Conservation (phyloP, 305 asterid species). For the Solanum aculeatissimum region DNA sequence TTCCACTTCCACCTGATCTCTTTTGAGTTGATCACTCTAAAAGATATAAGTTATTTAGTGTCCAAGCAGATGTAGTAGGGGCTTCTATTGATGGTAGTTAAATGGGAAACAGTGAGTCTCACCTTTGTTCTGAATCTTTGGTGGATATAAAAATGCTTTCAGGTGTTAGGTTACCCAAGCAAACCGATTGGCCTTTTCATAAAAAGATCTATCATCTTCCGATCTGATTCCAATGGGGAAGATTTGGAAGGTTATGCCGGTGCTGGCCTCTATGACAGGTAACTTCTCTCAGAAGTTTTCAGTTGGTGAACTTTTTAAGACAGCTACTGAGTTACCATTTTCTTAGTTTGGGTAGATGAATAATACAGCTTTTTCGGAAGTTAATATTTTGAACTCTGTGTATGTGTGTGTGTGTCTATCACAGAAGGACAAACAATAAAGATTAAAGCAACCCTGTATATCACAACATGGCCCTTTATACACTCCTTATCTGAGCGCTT, state of each 20-base stretch:
- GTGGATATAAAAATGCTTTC: slow-evolving; percentile 13
- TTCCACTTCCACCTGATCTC: not conserved
- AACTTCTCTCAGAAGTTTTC: not conserved
- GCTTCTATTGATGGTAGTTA: not conserved
- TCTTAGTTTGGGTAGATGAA: not conserved
- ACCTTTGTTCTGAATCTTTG: not conserved
- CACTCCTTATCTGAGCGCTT: not conserved
- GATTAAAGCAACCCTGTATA: not conserved
- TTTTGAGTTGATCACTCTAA: not conserved
- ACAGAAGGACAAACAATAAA: not conserved
- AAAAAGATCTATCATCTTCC: slow-evolving; percentile 71
- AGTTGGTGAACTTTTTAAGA: not conserved
- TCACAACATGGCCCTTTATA: not conserved
- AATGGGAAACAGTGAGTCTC: not conserved
- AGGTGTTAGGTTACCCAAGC: slow-evolving; percentile 99
- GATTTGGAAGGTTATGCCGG: slow-evolving; percentile 99
- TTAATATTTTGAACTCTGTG: not conserved
- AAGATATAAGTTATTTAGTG: not conserved
- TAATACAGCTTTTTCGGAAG: not conserved
- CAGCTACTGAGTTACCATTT: not conserved
- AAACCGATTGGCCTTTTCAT: slow-evolving; percentile 95
- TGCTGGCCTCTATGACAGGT: slow-evolving; percentile 99
- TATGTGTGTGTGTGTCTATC: too few species aligned
- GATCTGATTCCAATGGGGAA: slow-evolving; percentile 99
- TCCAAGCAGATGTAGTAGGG: not conserved